Conservation (phyloP, 1,139 yeast species). For the Blastobotrys ciferrii region DNA sequence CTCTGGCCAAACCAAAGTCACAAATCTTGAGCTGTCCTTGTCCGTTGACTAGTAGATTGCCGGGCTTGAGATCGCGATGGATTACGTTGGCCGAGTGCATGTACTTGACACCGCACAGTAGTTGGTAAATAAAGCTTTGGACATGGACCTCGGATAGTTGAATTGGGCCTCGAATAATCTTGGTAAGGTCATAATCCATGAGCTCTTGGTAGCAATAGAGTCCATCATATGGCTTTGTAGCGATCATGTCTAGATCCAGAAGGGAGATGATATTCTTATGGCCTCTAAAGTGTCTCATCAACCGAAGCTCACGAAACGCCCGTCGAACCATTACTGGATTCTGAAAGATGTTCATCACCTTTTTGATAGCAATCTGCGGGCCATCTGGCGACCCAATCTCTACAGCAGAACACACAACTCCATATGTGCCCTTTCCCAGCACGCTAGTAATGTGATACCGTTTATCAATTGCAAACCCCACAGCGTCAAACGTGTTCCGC, state of each 20-base stretch:
- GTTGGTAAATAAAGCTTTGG: constrained; percentile 71
- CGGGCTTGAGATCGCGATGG: constrained; percentile 84
- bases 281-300: constrained; percentile 87
- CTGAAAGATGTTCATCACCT: constrained; percentile 83
- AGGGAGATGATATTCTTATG: constrained; percentile 56
- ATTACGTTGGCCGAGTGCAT: constrained; percentile 74
- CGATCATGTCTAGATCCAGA: constrained; percentile 69
- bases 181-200: constrained; percentile 74
- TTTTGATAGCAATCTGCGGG: constrained; percentile 64
- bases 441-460: constrained; percentile 59
- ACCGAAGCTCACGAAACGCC: constrained; percentile 82
- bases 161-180: constrained; percentile 66
- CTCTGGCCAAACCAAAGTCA: constrained; percentile 87
- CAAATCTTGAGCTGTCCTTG: constrained; percentile 75
- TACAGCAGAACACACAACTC: constrained; percentile 76
- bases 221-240: constrained; percentile 70
- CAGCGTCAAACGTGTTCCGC: constrained; percentile 12
- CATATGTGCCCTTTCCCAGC: constrained; percentile 86
- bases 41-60: constrained; percentile 71
- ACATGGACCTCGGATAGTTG: constrained; percentile 83
- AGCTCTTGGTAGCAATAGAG: constrained; percentile 81
- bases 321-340: constrained; percentile 86
- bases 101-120: constrained; percentile 74
- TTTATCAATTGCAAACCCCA: constrained; percentile 57
- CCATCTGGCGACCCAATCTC: constrained; percentile 40